Evolutionary conservation across 2,329 filamentous ascomycete genomes (phyloP), one percentile per base, ranked within the genome.

Genomic region (Aspergillus spinulosporus): DNA sequence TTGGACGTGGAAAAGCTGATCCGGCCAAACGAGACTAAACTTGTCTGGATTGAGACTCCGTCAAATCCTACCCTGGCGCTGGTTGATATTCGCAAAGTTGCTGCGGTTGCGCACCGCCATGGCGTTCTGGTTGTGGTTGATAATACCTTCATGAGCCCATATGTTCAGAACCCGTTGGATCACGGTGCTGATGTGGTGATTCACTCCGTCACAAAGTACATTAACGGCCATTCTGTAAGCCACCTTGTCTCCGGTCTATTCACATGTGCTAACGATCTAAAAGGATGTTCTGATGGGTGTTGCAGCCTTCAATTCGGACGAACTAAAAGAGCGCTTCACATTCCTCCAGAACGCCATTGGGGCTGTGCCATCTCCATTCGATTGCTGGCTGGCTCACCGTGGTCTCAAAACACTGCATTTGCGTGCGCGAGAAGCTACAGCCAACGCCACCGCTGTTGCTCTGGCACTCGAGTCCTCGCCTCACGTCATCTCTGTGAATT

Each of bases 321-420:
- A 85, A 14, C 82, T 99, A 64, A 86, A 87, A 71, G 80, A 87
- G 61, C 86, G 90, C 42, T 84, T 99, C 21, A 81, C 85, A 50
- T 99, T 97, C 82, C 83, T 99, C 39, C 94, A 99, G 74, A 99
- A 99, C 78, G 94, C 94, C 65, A 96, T 97, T 65, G 94, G 94
- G 61, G 93, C 93, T 59, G 89, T 99, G 3, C 94, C 94, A 51
- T 95, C 90, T 0, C 84, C 94, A 40, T 99, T 99, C 71, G 94
- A 99, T 81, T 92, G 88, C 78, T 99, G 94, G 94, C 89, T 99
- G 62, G 94, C 94, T 49, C 94, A 99, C 79, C 88, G 94, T 62
- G 94, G 94, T 65, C 84, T 97, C 65, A 99, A 99, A 83, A 99
- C 94, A 3, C 84, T 99, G 42, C 94, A 99, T 76, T 83, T 99